phyloP scores from a whole-genome alignment of 352 stramenopile species.

The Halophytophthora batemanensis region DNA sequence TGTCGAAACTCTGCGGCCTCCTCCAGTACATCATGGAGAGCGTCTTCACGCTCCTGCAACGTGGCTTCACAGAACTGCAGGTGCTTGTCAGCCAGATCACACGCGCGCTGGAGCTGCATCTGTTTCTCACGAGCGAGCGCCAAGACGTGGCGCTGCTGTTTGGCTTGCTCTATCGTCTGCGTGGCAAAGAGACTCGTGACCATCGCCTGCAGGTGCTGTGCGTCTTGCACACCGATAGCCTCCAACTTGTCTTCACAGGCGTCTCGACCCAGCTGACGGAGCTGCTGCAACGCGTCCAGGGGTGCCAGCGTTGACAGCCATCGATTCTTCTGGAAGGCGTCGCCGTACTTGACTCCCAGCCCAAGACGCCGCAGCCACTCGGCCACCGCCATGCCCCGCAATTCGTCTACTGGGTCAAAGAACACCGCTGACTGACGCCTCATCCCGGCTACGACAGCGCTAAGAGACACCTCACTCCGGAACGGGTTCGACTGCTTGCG shows the following conservation, averaged over 20 bases:
- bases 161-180: slow-evolving; percentile 36
- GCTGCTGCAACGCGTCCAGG: slow-evolving; percentile 11
- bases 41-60: slow-evolving; percentile 18
- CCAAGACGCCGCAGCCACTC: slow-evolving; percentile 64
- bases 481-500: slow-evolving; percentile 60
- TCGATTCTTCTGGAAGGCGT: slow-evolving; percentile 40
- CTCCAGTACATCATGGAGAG: slow-evolving; percentile 36
- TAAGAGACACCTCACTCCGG: slow-evolving; percentile 15
- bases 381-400: slow-evolving; percentile 44
- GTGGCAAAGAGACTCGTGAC: slow-evolving; percentile 51
- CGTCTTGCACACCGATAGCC: slow-evolving; percentile 34
- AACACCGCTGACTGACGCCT: slow-evolving; percentile 18
- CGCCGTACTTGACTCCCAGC: slow-evolving; percentile 41
- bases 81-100: slow-evolving; percentile 35
- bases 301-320: slow-evolving; percentile 8
- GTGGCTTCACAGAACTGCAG: slow-evolving; percentile 21
- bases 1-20: slow-evolving; percentile 65
- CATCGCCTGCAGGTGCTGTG: slow-evolving; percentile 45
- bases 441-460: slow-evolving; percentile 35
- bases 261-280: slow-evolving; percentile 23
- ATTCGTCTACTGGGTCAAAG: slow-evolving; percentile 60
- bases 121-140: slow-evolving; percentile 11
- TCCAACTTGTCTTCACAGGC: slow-evolving; percentile 28
- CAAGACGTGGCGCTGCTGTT: slow-evolving; percentile 19
- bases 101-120: slow-evolving; percentile 23